A percentile compares a stretch with the other conserved stretches of the same genome.
phyloP scores from a whole-genome alignment of 2,329 filamentous ascomycete species.

The Fonsecaea pugnacius region DNA sequence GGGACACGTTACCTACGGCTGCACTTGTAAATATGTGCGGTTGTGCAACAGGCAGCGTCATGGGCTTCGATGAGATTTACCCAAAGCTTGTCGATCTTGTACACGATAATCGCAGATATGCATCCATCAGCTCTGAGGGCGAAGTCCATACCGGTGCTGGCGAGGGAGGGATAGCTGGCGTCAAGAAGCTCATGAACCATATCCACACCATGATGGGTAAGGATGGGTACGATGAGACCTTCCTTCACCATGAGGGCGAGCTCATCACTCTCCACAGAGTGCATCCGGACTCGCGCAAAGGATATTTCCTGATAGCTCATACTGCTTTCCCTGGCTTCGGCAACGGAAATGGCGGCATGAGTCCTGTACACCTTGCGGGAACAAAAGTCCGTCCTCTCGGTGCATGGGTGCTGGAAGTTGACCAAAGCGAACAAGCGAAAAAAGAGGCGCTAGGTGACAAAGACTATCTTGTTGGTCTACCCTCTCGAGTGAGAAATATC shows the following conservation, averaged over 20 bases:
- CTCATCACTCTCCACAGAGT: slow-evolving; percentile 96
- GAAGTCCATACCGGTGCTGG: slow-evolving; percentile 68
- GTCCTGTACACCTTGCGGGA: slow-evolving; percentile 76
- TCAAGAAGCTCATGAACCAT: slow-evolving; percentile 92
- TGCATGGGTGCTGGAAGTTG: slow-evolving; percentile 89
- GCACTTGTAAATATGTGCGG: slow-evolving; percentile 95
- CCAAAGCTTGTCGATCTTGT: slow-evolving; percentile 92
- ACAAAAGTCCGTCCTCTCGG: slow-evolving; percentile 85
- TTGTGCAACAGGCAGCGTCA: slow-evolving; percentile 91
- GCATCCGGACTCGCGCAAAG: slow-evolving; percentile 87
- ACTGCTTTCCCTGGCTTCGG: slow-evolving; percentile 93
- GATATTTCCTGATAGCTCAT: slow-evolving; percentile 93
- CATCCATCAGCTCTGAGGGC: slow-evolving; percentile 70
- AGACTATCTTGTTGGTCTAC: slow-evolving; percentile 76
- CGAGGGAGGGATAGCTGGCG: slow-evolving; percentile 82
- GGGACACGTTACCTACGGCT: slow-evolving; percentile 91
- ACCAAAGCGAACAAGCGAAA: slow-evolving; percentile 72
- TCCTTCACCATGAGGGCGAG: slow-evolving; percentile 94
- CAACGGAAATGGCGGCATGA: slow-evolving; percentile 79
- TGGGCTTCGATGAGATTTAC: slow-evolving; percentile 97
- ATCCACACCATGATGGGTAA: slow-evolving; percentile 96
- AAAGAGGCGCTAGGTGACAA: slow-evolving; percentile 70
- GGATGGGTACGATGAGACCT: slow-evolving; percentile 91
- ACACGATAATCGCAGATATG: slow-evolving; percentile 81
- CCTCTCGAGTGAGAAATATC: slow-evolving; percentile 76